A percentile compares a stretch with the other conserved stretches of the same genome.
Conservation (phyloP, 192 early-diverging fungal species). For the Pilaira anomala region DNA sequence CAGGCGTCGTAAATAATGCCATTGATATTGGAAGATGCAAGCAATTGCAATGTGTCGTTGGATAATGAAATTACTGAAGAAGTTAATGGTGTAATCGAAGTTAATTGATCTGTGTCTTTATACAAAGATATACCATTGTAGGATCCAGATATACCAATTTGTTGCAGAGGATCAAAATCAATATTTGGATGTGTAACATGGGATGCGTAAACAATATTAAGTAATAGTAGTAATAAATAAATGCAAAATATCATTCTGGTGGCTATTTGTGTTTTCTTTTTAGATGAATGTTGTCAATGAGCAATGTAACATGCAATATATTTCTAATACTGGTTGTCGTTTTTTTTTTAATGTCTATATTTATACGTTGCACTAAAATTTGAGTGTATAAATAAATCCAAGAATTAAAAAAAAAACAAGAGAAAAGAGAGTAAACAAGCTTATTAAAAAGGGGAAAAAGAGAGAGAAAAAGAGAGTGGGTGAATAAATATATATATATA, state of each 20-base stretch:
- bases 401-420: not conserved
- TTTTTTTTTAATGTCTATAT: too few relatives aligned
- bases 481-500: constrained; percentile 1
- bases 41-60: constrained; percentile 19
- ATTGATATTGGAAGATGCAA: constrained; percentile 18
- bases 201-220: not conserved
- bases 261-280: not conserved
- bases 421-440: not conserved
- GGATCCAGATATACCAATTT: constrained; percentile 22
- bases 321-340: too few relatives aligned
- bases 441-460: not conserved
- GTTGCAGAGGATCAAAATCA: constrained; percentile 6
- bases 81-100: constrained; percentile 10
- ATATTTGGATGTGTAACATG: constrained; percentile 16
- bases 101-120: constrained; percentile 29
- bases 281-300: not conserved
- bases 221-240: not conserved
- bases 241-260: not conserved
- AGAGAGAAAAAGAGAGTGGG: not conserved
- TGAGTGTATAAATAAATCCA: not conserved
- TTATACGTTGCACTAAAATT: not conserved
- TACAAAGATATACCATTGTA: constrained; percentile 30
- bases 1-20: constrained; percentile 28
- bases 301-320: not conserved
- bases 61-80: constrained; percentile 22